Conservation (phyloP, 1,139 yeast species). For the Pichia sp. region DNA sequence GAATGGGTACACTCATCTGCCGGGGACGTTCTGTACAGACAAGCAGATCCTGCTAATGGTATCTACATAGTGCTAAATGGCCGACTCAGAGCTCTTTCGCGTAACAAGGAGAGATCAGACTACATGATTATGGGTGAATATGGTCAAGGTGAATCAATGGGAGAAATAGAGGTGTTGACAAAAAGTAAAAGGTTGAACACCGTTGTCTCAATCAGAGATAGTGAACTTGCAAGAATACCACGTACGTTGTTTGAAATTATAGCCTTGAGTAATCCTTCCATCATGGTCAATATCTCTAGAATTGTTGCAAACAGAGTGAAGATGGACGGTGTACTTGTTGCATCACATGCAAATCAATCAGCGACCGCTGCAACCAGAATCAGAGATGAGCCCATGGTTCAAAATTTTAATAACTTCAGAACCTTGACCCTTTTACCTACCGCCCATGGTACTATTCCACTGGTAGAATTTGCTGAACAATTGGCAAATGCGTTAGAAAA, state of each 20-base stretch:
- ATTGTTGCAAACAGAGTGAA: slow-evolving; percentile 73
- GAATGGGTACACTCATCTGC: slow-evolving; percentile 94
- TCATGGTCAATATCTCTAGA: slow-evolving; percentile 85
- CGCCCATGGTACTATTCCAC: slow-evolving; percentile 67
- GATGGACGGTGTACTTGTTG: slow-evolving; percentile 13
- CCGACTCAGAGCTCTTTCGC: slow-evolving; percentile 62
- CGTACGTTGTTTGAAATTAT: slow-evolving; percentile 80
- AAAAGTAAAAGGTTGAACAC: slow-evolving; percentile 71
- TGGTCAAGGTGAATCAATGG: slow-evolving; percentile 93
- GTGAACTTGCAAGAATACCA: slow-evolving; percentile 91
- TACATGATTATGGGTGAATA: slow-evolving; percentile 62
- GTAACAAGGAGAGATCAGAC: slow-evolving; percentile 14
- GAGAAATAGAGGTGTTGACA: slow-evolving; percentile 91
- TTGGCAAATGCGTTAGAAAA: slow-evolving; percentile 65
- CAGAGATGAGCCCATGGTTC: slow-evolving; percentile 29
- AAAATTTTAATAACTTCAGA: slow-evolving; percentile 48
- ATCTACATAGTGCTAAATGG: slow-evolving; percentile 90
- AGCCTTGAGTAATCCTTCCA: slow-evolving; percentile 80
- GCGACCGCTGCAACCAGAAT: slow-evolving; percentile 27
- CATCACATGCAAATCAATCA: slow-evolving; percentile 19
- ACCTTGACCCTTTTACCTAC: slow-evolving; percentile 85
- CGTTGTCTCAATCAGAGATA: slow-evolving; percentile 83
- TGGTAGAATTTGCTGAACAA: slow-evolving; percentile 73
- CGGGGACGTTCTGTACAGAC: slow-evolving; percentile 72
- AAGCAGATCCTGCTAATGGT: slow-evolving; percentile 88